phyloP scores from a whole-genome alignment of 2,329 filamentous ascomycete genomes.

The Alternaria sp. region DNA sequence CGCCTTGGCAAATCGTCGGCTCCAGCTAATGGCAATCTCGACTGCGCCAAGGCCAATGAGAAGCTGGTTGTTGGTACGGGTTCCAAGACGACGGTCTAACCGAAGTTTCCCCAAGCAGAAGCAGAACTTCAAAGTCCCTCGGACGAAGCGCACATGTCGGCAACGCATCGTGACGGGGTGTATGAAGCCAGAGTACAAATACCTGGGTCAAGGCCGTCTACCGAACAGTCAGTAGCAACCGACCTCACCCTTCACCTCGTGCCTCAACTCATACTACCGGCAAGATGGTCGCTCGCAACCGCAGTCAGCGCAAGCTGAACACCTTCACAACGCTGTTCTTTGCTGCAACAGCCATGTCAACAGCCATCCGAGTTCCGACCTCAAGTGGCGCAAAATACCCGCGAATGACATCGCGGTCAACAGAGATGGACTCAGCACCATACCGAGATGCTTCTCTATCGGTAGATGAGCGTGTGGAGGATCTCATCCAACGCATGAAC shows the following conservation, averaged over 20 bases:
- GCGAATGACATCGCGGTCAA: constrained; percentile 6
- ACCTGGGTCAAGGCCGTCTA: constrained; percentile 1
- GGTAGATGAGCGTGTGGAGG: constrained; percentile 57
- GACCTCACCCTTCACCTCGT: not conserved
- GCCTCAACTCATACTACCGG: constrained; percentile 1
- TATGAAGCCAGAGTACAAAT: constrained; percentile 15
- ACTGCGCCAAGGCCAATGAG: not conserved
- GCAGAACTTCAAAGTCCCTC: constrained; percentile 3
- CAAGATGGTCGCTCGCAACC: constrained; percentile 16
- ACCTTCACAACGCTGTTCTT: constrained; percentile 20
- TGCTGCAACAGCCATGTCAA: constrained; percentile 20
- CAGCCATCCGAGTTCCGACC: constrained; percentile 14
- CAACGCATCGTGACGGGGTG: not conserved
- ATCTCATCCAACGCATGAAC: constrained; percentile 55
- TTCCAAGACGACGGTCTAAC: not conserved
- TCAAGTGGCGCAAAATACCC: constrained; percentile 1
- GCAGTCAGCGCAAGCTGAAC: constrained; percentile 18
- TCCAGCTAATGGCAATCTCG: not conserved
- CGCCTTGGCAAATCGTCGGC: constrained; percentile 17
- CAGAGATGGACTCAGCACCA: constrained; percentile 26
- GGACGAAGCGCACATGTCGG: constrained; percentile 7
- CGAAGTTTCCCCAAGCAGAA: constrained; percentile 11
- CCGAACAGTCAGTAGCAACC: not conserved
- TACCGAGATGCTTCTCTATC: constrained; percentile 50
- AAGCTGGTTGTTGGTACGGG: not conserved